Conservation (phyloP, 2,329 filamentous ascomycete genomes). For the Epichloe gansuensis region DNA sequence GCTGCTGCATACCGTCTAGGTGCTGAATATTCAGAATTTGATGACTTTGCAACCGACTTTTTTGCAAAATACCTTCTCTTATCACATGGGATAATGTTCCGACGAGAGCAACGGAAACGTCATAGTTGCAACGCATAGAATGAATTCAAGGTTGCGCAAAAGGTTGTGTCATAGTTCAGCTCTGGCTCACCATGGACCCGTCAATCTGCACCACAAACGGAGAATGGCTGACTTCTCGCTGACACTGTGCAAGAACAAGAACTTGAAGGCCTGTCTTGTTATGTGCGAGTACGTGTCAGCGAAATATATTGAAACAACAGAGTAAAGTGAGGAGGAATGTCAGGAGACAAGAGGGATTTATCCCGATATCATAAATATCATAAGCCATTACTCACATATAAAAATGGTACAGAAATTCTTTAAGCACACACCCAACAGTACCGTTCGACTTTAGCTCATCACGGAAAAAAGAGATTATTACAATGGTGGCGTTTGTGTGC, state of each 20-base stretch:
- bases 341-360: neutral
- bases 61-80: conserved; percentile 34
- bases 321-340: too few species aligned
- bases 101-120: conserved; percentile 18
- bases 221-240: neutral
- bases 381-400: neutral
- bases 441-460: neutral
- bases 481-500: conserved; percentile 4
- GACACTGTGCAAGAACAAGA: too few species aligned
- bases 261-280: too few species aligned
- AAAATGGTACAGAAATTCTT: neutral
- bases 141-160: neutral
- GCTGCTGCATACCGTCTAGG: conserved; percentile 58
- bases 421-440: neutral
- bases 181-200: neutral
- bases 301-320: too few species aligned
- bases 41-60: conserved; percentile 36
- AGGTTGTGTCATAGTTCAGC: neutral
- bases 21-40: conserved; percentile 48
- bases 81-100: conserved; percentile 30
- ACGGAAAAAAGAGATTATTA: neutral
- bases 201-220: neutral
- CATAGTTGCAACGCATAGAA: conserved; percentile 4
- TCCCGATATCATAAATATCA: neutral
- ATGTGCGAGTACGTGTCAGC: too few species aligned